Base-by-base conservation (phyloP, 148 eudicot species). In the Silene conica region DNA sequence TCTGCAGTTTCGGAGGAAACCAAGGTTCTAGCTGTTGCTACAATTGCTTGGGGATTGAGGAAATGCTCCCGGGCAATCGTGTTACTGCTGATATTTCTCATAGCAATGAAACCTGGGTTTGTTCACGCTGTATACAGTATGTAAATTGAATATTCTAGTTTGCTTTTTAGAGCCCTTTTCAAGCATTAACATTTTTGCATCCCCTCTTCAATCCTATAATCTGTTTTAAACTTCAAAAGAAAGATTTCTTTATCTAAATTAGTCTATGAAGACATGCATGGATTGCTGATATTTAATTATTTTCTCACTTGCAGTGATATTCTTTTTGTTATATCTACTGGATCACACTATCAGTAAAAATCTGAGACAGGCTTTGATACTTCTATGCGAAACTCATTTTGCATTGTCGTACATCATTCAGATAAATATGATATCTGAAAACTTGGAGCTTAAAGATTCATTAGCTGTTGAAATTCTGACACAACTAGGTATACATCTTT, bases 381-480 rank as follows among this genome's bases (percentile, higher is more conserved):
- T 95, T 82, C 84, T 95, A 50, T 95, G 99, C 61, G 97, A 95
- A 87, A 88, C 88, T 82, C 98, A 95, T 89, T 95, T 95, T 81
- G 96, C 91, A 61, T 72, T 87, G 77, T 71, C 92, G 57, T 95
- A 92, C 86, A 82, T 90, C 76, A 87, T 92, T 82, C 93, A 95
- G 77, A 85, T 95, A 78, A 85, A 84, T 87, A 75, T 87, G 74
- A 85, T 95, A 54, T 88, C 96, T 48, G 80, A 76, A 80, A 79
- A 19, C 38, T 68, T 88, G 80, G 83, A 86, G 80, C 81, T 61
- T 71, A 67, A 71, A 67, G 89, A 89, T 83, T 85, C 96, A 3
- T 68, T 88, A 62, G 86, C 88, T 83, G 23, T 76, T 80, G 88
- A 80, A 83, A 81, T 92, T 76, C 80, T 92, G 56, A 79, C 89